Conservation (phyloP, 805 yeast genomes). For the Pichia ethanolica region DNA sequence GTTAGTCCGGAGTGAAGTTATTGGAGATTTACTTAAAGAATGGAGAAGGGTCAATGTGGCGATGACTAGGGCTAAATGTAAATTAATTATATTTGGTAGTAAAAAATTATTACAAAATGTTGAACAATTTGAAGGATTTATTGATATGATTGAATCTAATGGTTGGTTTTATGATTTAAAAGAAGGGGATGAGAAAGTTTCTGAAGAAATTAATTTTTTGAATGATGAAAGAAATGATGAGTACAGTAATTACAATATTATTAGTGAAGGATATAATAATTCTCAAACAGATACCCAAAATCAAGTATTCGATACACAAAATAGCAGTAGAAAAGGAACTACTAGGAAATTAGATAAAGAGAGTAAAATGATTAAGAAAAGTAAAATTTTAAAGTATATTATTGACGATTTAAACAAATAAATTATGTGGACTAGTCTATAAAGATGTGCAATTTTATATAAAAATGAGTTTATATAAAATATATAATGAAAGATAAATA, state of each 20-base stretch:
- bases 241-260: too few relatives aligned
- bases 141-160: slow-evolving; percentile 46
- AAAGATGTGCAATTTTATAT: too few relatives aligned
- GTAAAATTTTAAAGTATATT: slow-evolving; percentile 5
- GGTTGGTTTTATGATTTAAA: slow-evolving; percentile 63
- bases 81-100: slow-evolving; percentile 80
- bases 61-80: slow-evolving; percentile 81
- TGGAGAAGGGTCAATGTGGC: slow-evolving; percentile 94
- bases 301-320: too few relatives aligned
- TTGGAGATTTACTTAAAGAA: slow-evolving; percentile 77
- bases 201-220: slow-evolving; percentile 1
- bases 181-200: slow-evolving; percentile 28
- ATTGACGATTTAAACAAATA: slow-evolving; percentile 2
- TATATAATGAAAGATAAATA: too few relatives aligned
- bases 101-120: slow-evolving; percentile 47
- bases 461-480: too few relatives aligned
- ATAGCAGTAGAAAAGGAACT: neutral
- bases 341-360: neutral
- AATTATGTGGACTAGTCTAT: too few relatives aligned
- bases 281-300: too few relatives aligned
- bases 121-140: slow-evolving; percentile 49
- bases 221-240: neutral
- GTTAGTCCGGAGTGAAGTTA: slow-evolving; percentile 73
- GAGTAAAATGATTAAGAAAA: slow-evolving; percentile 3
- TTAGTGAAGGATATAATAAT: too few relatives aligned